phyloP scores from a whole-genome alignment of 2,329 filamentous ascomycete species.

The Aspergillus brasiliensis region DNA sequence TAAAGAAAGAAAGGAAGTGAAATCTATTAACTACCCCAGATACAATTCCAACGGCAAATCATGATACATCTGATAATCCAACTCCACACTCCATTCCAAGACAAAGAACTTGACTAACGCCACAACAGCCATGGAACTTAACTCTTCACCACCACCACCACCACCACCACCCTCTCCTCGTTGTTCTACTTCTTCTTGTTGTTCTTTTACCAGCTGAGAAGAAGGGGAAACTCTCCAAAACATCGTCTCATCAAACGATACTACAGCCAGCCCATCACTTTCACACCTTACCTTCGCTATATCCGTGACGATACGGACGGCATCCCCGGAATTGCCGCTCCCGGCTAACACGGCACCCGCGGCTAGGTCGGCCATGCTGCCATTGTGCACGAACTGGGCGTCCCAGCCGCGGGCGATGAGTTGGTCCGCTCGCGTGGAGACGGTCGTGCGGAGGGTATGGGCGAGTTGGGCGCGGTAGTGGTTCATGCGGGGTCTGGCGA shows the following conservation, averaged over 20 bases:
- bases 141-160: not conserved
- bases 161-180: no score
- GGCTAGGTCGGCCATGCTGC: conserved; percentile 9
- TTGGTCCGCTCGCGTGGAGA: not conserved
- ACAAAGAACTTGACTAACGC: conserved; percentile 18
- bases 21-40: not conserved
- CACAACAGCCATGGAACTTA: conserved; percentile 10
- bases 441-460: not conserved
- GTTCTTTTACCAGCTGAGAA: not conserved
- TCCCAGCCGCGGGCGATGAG: not conserved
- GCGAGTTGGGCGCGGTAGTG: not conserved
- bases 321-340: conserved; percentile 14
- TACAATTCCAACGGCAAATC: conserved; percentile 10
- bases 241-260: not conserved
- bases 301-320: conserved; percentile 11
- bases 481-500: not conserved
- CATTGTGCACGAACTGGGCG: conserved; percentile 1
- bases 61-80: conserved; percentile 16
- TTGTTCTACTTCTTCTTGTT: not conserved
- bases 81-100: conserved; percentile 14
- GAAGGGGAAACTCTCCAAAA: not conserved
- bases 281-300: not conserved
- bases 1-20: not conserved
- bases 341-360: conserved; percentile 12
- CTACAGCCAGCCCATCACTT: not conserved